phyloP scores from a whole-genome alignment of 2,329 filamentous ascomycete species.

The Colletotrichum lentis region DNA sequence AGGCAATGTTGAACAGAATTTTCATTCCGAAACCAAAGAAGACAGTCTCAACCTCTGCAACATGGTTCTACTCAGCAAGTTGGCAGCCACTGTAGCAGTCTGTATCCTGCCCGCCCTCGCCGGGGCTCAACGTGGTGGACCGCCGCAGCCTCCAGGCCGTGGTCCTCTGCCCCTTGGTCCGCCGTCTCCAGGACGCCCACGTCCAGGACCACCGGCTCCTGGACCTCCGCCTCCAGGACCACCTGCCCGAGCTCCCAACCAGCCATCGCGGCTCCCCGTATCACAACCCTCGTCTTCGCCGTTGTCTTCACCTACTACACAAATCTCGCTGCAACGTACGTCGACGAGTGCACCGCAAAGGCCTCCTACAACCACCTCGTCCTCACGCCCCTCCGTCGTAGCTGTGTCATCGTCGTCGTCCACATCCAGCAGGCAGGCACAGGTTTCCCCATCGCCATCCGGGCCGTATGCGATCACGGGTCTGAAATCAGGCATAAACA shows the following conservation, averaged over 20 bases:
- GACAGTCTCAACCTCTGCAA: not conserved
- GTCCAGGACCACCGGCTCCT: not conserved
- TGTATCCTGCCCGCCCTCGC: not conserved
- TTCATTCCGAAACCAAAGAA: not conserved
- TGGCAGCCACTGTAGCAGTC: not conserved
- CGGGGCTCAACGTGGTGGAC: not conserved
- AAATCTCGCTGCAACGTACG: not conserved
- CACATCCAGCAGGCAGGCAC: constrained; percentile 5
- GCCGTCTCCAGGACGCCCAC: not conserved
- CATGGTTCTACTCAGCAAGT: constrained; percentile 15
- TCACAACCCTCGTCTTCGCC: not conserved
- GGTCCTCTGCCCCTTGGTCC: not conserved
- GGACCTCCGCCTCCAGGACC: not conserved
- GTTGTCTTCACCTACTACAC: not conserved
- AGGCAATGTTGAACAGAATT: not conserved
- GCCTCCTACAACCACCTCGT: not conserved
- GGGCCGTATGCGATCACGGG: constrained; percentile 14
- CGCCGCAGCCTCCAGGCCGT: not conserved
- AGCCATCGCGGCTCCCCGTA: not conserved
- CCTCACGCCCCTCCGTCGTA: not conserved
- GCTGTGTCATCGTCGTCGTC: constrained; percentile 12
- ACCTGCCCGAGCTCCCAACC: not conserved
- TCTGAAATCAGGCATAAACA: constrained; percentile 17
- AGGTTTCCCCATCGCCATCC: constrained; percentile 7
- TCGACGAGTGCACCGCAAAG: constrained; percentile 4